phyloP scores from a whole-genome alignment of 768 basidiomycete genomes.

The Mycena polygramma region DNA sequence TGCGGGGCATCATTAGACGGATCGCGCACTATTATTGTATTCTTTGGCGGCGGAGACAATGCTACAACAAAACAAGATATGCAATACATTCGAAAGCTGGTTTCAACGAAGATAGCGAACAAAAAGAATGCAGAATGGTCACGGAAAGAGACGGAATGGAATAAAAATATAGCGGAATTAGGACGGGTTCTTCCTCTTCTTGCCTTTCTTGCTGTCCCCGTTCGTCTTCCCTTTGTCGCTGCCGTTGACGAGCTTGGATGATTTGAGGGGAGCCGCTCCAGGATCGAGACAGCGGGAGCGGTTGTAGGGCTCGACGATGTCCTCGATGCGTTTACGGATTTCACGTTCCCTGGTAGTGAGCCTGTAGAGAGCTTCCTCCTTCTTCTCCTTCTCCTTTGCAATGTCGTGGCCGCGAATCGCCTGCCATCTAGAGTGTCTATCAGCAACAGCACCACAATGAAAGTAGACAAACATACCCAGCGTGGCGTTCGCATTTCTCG shows the following conservation, averaged over 20 bases:
- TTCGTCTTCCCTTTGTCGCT: conserved; percentile 57
- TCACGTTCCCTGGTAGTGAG: conserved; percentile 84
- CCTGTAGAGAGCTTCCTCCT: conserved; percentile 73
- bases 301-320: conserved; percentile 68
- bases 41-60: conserved; percentile 25
- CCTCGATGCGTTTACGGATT: conserved; percentile 82
- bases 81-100: conserved; percentile 35
- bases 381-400: conserved; percentile 80
- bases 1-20: conserved; percentile 16
- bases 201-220: conserved; percentile 68
- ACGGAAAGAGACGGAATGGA: conserved; percentile 15
- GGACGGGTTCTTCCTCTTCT: conserved; percentile 64
- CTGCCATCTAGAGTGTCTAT: conserved; percentile 72
- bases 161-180: conserved; percentile 48
- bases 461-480: conserved; percentile 62
- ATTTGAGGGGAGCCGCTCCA: conserved; percentile 50
- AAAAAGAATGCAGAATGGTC: conserved; percentile 29
- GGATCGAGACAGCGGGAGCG: conserved; percentile 50
- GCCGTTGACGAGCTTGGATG: conserved; percentile 61
- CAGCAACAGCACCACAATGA: no score
- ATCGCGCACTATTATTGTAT: conserved; percentile 18
- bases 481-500: conserved; percentile 83
- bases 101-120: conserved; percentile 26
- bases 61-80: conserved; percentile 37
- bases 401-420: conserved; percentile 79